Conservation (phyloP, 441 rosid genomes). For the Pelargonium myrrhifolium region DNA sequence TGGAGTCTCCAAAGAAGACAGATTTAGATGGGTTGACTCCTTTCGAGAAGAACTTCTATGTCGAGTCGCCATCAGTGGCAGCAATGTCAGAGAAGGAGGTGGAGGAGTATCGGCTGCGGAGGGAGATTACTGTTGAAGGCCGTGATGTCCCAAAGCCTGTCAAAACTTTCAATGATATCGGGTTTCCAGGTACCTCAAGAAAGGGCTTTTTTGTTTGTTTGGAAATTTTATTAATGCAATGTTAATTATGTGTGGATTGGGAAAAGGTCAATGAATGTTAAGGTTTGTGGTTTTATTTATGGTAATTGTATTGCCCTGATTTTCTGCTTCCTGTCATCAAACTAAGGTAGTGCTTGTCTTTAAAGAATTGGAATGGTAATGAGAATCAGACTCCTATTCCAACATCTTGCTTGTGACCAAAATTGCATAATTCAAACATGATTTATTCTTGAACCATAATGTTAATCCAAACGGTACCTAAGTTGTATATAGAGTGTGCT, state of each 20-base stretch:
- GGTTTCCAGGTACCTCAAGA: conserved; percentile 59
- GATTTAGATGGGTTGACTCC: conserved; percentile 73
- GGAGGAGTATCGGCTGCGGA: conserved; percentile 42
- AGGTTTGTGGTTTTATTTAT: conserved; percentile 21
- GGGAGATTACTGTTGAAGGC: conserved; percentile 80
- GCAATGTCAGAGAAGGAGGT: conserved; percentile 73
- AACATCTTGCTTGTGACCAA: no score
- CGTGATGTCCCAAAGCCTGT: conserved; percentile 80
- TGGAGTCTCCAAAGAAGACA: conserved; percentile 52
- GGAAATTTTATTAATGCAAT: background rate
- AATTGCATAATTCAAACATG: no score
- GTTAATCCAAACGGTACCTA: no score
- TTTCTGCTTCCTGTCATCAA: background rate
- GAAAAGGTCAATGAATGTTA: background rate
- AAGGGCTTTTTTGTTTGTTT: conserved; percentile 28
- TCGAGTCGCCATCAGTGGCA: conserved; percentile 53
- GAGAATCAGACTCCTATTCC: no score
- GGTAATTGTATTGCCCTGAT: conserved; percentile 74
- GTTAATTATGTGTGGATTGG: background rate
- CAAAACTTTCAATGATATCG: conserved; percentile 69
- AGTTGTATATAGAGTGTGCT: background rate
- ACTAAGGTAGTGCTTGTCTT: background rate
- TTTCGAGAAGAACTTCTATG: conserved; percentile 81
- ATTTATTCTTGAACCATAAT: no score
- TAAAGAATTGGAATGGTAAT: background rate